Conservation (phyloP, 768 basidiomycete species). For the Lentinula sp. region DNA sequence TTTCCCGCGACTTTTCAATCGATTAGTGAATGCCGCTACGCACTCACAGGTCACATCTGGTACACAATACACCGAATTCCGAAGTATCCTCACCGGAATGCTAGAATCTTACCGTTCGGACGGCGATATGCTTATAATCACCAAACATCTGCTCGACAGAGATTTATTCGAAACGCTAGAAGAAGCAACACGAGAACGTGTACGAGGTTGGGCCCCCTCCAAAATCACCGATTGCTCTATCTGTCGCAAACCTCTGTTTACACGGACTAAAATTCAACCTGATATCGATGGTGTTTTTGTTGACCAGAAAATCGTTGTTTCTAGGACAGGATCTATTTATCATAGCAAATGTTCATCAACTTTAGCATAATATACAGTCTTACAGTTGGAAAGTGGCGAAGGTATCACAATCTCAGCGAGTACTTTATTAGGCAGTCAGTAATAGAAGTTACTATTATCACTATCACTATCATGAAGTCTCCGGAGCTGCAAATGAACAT, state of each 20-base stretch:
- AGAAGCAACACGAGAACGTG: slow-evolving; percentile 48
- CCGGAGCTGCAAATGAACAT: neutral
- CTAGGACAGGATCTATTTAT: slow-evolving; percentile 56
- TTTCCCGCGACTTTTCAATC: slow-evolving; percentile 89
- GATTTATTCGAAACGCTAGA: slow-evolving; percentile 78
- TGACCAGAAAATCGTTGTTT: slow-evolving; percentile 31
- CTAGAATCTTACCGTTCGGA: slow-evolving; percentile 90
- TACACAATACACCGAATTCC: slow-evolving; percentile 84
- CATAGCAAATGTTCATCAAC: slow-evolving; percentile 25
- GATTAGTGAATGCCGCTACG: slow-evolving; percentile 73
- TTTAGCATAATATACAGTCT: neutral
- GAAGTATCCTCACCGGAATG: slow-evolving; percentile 90
- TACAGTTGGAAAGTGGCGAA: neutral
- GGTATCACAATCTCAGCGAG: neutral
- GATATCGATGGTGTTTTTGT: neutral
- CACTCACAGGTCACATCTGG: slow-evolving; percentile 42
- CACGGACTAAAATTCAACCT: neutral
- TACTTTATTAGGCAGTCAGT: neutral
- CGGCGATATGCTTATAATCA: slow-evolving; percentile 82
- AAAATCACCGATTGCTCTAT: slow-evolving; percentile 37
- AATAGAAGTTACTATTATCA: neutral
- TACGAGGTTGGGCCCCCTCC: slow-evolving; percentile 56
- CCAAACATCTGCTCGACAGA: slow-evolving; percentile 71
- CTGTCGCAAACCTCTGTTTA: slow-evolving; percentile 45
- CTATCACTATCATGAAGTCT: neutral